Base-by-base conservation (phyloP, 2,329 filamentous ascomycete species). In the Xenoacremonium recifei region DNA sequence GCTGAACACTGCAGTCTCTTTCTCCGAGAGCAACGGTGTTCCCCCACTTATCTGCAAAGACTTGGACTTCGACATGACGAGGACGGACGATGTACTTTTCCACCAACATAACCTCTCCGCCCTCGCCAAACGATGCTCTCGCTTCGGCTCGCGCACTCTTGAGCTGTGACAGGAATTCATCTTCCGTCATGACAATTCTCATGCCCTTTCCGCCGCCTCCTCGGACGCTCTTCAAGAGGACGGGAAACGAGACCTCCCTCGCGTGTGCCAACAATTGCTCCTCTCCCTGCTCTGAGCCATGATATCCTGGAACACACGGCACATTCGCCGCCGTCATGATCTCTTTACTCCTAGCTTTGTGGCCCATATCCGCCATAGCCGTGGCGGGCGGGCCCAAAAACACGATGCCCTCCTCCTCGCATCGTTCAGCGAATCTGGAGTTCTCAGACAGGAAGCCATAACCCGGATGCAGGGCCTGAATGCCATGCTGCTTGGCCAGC, bases 381-480 rank as follows among this genome's bases (percentile, higher is more conserved):
- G 80, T 77, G 20, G 84, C 82, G 3, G 93, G 90, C 2, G 93
- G 93, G 0, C 93, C 93, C 57, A 99, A 95, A 63, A 99, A 99
- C 41, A 92, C 84, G 50, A 99, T 78, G 10, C 93, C 93, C 33
- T 91, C 91, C 56, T 93, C 84, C 55, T 87, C 85, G 64, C 92
- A 97, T 62, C 88, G 84, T 57, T 83, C 82, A 3, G 93, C 93
- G 63, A 99, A 99, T 5, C 76, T 81, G 6, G 92, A 84, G 66
- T 99, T 99, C 70, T 99, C 93, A 48, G 88, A 95, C 51, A 97
- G 71, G 61, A 95, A 99, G 32, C 93, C 93, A 70, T 99, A 99
- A 18, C 93, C 93, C 1, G 93, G 93, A 66, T 99, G 93, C 53
- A 99, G 85, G 4, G 89, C 92, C 62, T 92, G 82, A 58, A 95